Conservation (phyloP, 2,329 filamentous ascomycete species). For the Fusarium newnesense region DNA sequence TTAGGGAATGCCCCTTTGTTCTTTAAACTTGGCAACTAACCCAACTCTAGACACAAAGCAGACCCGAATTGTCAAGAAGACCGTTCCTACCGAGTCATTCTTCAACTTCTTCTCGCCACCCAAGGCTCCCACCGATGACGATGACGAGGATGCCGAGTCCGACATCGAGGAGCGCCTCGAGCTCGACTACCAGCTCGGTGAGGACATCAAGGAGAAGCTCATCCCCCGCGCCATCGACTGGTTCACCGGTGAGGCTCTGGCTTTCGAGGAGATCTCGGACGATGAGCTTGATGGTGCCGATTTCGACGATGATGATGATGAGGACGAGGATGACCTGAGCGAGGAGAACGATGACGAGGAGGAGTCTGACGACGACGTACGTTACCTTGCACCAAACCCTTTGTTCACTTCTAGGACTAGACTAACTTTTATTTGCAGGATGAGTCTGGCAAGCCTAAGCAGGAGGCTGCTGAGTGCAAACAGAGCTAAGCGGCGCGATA, state of each 20-base stretch:
- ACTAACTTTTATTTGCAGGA: conserved; percentile 64
- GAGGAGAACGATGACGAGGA: conserved; percentile 87
- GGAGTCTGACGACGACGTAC: conserved; percentile 81
- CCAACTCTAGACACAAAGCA: conserved; percentile 87
- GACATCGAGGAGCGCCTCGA: conserved; percentile 98
- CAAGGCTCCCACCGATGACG: conserved; percentile 77
- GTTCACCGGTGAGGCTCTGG: conserved; percentile 98
- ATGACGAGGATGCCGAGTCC: conserved; percentile 80
- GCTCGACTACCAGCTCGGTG: conserved; percentile 97
- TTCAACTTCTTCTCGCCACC: conserved; percentile 99
- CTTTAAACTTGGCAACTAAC: conserved; percentile 4
- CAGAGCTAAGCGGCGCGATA: conserved; percentile 74
- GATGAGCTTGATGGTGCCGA: conserved; percentile 86
- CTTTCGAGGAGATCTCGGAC: conserved; percentile 90
- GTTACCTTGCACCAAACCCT: conserved; percentile 35
- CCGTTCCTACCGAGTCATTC: conserved; percentile 97
- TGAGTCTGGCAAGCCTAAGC: conserved; percentile 88
- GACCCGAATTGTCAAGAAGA: conserved; percentile 98
- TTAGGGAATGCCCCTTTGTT: background rate
- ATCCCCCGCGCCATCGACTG: conserved; percentile 98
- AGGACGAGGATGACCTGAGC: conserved; percentile 87
- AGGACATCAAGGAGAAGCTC: conserved; percentile 99
- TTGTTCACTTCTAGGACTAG: background rate
- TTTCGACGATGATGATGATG: conserved; percentile 91
- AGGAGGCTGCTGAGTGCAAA: conserved; percentile 95